phyloP scores from a whole-genome alignment of 1,139 yeast genomes.

The Candida sp. region DNA sequence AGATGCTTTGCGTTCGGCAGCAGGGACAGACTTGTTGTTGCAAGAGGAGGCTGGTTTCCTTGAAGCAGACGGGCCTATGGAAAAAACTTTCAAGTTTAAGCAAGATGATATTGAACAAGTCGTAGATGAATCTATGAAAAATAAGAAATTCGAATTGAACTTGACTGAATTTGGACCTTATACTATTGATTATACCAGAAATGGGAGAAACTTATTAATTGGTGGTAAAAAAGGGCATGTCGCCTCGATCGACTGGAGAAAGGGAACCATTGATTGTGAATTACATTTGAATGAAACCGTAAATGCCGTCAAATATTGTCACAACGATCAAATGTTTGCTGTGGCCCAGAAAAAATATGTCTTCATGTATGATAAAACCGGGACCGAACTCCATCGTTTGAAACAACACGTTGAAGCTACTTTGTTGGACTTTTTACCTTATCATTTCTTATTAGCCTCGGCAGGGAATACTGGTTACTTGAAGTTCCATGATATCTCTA shows the following conservation, averaged over 20 bases:
- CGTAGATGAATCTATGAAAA: conserved; percentile 77
- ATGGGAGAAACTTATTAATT: conserved; percentile 80
- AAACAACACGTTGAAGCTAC: conserved; percentile 89
- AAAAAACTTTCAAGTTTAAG: conserved; percentile 78
- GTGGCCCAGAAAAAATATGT: conserved; percentile 96
- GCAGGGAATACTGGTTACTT: conserved; percentile 88
- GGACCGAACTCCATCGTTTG: conserved; percentile 87
- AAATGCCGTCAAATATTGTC: conserved; percentile 84
- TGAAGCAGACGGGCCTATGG: conserved; percentile 88
- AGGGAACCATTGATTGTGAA: conserved; percentile 79
- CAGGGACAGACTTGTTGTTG: conserved; percentile 79
- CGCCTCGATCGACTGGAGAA: conserved; percentile 95
- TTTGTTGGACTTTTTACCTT: conserved; percentile 82
- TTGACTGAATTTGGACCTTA: conserved; percentile 88
- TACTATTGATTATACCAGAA: conserved; percentile 72
- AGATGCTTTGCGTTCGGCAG: conserved; percentile 78
- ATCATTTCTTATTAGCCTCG: conserved; percentile 82
- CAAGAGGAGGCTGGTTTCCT: conserved; percentile 83
- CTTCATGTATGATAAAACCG: conserved; percentile 86
- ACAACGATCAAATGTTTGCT: conserved; percentile 91
- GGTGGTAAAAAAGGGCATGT: conserved; percentile 95
- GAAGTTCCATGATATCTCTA: conserved; percentile 93
- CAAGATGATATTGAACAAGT: conserved; percentile 75
- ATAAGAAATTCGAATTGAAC: conserved; percentile 71
- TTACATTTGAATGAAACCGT: conserved; percentile 85